Evolutionary conservation across 2,329 filamentous ascomycete genomes (phyloP).

Genomic region (Sporothrix sp.): DNA sequence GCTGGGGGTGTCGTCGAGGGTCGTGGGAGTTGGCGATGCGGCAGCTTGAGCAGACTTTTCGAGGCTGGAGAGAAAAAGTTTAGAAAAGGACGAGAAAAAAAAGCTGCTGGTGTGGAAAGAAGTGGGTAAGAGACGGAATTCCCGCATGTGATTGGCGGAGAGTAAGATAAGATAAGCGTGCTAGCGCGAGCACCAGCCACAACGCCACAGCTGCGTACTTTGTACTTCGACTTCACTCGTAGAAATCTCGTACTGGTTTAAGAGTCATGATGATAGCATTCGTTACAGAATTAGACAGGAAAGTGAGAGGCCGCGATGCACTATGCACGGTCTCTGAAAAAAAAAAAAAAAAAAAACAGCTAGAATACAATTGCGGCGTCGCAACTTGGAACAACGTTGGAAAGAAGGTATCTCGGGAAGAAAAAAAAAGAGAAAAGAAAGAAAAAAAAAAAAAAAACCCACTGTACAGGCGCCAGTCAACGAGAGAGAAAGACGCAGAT

Average conservation of each 20-base stretch:
- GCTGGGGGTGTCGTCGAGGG: neutral
- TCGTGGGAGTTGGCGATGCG: neutral
- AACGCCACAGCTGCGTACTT: conserved; percentile 3
- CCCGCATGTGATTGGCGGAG: neutral
- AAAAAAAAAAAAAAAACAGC: conserved; percentile 1
- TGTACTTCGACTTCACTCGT: neutral
- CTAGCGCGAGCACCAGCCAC: conserved; percentile 3
- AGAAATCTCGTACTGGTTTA: neutral
- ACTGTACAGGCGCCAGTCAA: neutral
- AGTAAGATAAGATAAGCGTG: conserved; percentile 11
- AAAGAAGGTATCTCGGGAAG: conserved; percentile 4
- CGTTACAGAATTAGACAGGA: neutral
- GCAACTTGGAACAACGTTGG: too few species aligned
- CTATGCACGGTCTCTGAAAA: conserved; percentile 12
- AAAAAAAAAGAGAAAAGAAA: neutral
- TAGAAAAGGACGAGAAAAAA: conserved; percentile 12
- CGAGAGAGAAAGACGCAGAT: neutral
- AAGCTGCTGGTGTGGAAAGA: conserved; percentile 15
- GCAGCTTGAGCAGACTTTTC: conserved; percentile 11
- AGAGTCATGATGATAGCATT: neutral
- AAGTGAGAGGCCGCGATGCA: conserved; percentile 12
- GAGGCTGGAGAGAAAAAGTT: conserved; percentile 12
- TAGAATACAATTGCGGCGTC: too few species aligned
- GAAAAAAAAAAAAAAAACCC: neutral
- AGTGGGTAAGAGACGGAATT: neutral